Evolutionary conservation across 1,284 basidiomycete species (phyloP), one percentile per base, ranked within the genome.

Genomic region (Ceratobasidium sp.): DNA sequence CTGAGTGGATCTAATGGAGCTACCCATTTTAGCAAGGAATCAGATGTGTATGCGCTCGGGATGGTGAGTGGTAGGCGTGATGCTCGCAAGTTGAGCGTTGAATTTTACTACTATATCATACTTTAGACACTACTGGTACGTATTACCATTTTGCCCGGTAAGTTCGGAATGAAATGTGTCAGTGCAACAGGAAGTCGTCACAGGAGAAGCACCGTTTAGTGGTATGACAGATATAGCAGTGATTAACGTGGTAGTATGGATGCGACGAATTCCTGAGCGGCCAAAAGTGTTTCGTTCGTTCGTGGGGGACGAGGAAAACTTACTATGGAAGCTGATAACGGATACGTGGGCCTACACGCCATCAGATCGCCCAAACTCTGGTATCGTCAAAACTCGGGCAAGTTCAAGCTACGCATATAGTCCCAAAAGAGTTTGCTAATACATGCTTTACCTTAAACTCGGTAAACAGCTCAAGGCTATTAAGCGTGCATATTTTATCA

Each of bases 11-110:
- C 48, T 50, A 33, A 33, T 33, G 48, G 48, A 52, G 26, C 10
- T 1, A 1, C 20, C 5, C 62, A 17, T 20, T 4, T 28, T 1
- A 50, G n/a, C 44, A 50, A 48, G 44, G 28, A 57, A 26, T 26
- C 52, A 7, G 68, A 70, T 23, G 68, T 70, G 17, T 70, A 70
- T 44, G 68, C 68, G 15, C 40, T 70, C 13, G 68, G 68, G 12
- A 70, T 70, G 68, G 68, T 70, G 33, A 26, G 68, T 52, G 3
- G 46, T 6, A 20, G 2, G 50, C 50, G 20, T 20, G 50, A 1
- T 1, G 20, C 6, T n/a, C n/a, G n/a, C n/a, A n/a, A n/a, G n/a
- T n/a, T n/a, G n/a, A n/a, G n/a, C n/a, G n/a, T n/a, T n/a, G n/a
- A n/a, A n/a, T n/a, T n/a, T n/a, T 6, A 6, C 20, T 52, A 6